Evolutionary conservation across 140 eudicot genomes (phyloP), one percentile per base, ranked within the genome.

Genomic region (Anethum foeniculum): DNA sequence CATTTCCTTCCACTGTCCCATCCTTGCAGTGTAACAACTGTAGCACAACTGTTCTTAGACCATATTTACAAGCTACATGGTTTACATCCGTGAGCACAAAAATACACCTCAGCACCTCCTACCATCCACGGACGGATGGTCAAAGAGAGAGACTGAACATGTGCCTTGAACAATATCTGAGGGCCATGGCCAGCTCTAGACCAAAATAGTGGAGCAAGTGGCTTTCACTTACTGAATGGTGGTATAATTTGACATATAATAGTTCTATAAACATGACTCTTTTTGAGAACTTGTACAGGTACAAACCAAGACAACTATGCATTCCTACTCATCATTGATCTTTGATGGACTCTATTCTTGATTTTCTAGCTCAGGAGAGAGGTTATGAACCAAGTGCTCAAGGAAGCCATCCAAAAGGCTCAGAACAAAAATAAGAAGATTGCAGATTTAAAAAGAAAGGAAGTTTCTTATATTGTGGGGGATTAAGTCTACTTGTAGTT

Each of bases 131-230:
- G 1, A 41, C 9, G 0, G 46, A 41, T 7, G 46, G 80, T 0
- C 44, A 76, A 18, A 60, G 68, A 1, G 67, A 81, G 14, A 49
- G 54, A 34, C 4, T 62, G 1, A 81, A 75, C 27, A n/a, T 13
- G 4, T 81, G 84, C 46, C 4, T 81, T 15, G 80, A 81, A 21
- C 15, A 47, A 1, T 81, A 81, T 48, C 21, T 56, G 7, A 56
- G 84, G 41, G 60, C 7, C 1, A 62, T 25, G 32, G 25, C 7
- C 1, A 62, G 69, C 7, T 8, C 13, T 1, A 62, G 69, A 5
- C 84, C 81, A 2, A 56, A 75, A 46, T 1, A 60, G 2, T 75
- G 47, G 80, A 0, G 1, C 16, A 21, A 25, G 19, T 77, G 77
- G 69, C 49, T 82, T 3, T 12, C 71, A 2, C 3, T 64, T 0